A percentile compares a stretch with the other conserved stretches of the same genome.
phyloP scores from a whole-genome alignment of 2,329 filamentous ascomycete species.

The Dothistroma pini region DNA sequence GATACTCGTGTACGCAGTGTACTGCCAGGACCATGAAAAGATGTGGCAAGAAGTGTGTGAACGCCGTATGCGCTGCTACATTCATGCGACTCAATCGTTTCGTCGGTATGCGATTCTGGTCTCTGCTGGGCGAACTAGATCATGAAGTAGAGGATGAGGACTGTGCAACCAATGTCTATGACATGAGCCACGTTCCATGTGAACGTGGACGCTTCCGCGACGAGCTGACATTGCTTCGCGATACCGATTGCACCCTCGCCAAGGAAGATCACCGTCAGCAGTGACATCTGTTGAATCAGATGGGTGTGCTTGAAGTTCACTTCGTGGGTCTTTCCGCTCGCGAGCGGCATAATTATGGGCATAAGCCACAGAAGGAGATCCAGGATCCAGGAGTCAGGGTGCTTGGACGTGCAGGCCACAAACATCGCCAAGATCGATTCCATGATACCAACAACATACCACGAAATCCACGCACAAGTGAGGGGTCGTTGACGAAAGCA shows the following conservation, averaged over 20 bases:
- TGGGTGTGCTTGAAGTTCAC: constrained; percentile 26
- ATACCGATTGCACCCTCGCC: constrained; percentile 40
- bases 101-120: constrained; percentile 7
- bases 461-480: constrained; percentile 41
- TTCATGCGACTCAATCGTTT: constrained; percentile 22
- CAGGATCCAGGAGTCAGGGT: neutral
- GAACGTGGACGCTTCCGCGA: constrained; percentile 31
- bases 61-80: constrained; percentile 26
- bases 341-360: constrained; percentile 35
- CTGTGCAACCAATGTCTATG: constrained; percentile 34
- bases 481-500: constrained; percentile 29
- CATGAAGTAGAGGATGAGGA: constrained; percentile 35
- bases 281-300: constrained; percentile 37
- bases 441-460: constrained; percentile 47
- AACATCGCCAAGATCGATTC: constrained; percentile 32
- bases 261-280: constrained; percentile 39
- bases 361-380: constrained; percentile 25
- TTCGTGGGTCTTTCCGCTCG: constrained; percentile 27
- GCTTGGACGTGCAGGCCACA: constrained; percentile 11
- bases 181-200: constrained; percentile 25
- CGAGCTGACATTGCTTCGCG: constrained; percentile 34
- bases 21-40: constrained; percentile 20
- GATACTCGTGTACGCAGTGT: constrained; percentile 14
- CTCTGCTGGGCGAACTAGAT: constrained; percentile 25
- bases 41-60: constrained; percentile 28